Conservation (phyloP, 1,284 basidiomycete genomes). For the Schizophyllum amplum region DNA sequence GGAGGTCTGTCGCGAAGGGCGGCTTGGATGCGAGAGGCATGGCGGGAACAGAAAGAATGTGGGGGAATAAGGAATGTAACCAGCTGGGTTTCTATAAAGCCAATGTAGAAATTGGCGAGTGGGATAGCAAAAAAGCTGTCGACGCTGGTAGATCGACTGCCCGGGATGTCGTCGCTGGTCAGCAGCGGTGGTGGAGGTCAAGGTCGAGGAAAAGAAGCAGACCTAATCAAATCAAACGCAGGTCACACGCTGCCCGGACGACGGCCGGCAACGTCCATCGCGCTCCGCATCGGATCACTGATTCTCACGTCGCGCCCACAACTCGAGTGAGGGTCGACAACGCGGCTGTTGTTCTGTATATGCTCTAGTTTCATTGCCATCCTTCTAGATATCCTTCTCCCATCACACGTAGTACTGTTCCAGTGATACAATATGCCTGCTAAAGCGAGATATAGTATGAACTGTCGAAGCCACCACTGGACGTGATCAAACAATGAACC, state of each 20-base stretch:
- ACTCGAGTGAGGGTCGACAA: too few species aligned
- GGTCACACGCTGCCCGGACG: not conserved
- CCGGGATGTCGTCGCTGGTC: not conserved
- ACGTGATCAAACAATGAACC: too few species aligned
- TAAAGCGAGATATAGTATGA: too few species aligned
- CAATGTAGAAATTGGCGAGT: not conserved
- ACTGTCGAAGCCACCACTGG: too few species aligned
- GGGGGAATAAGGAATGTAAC: not conserved
- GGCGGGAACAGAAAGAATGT: not conserved
- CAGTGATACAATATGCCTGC: too few species aligned
- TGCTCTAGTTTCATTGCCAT: too few species aligned
- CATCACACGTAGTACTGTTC: too few species aligned
- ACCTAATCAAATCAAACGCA: not conserved
- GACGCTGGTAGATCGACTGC: not conserved
- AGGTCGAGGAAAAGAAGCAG: not conserved
- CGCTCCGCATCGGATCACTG: not conserved
- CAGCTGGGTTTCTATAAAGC: not conserved
- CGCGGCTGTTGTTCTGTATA: too few species aligned
- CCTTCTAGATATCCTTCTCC: too few species aligned
- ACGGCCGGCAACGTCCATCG: not conserved
- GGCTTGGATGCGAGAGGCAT: slow-evolving; percentile 48
- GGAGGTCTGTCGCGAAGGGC: slow-evolving; percentile 61
- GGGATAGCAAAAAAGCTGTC: not conserved
- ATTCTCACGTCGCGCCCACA: not conserved
- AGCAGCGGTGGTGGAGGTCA: not conserved